A percentile compares a stretch with the other conserved stretches of the same genome.
Evolutionary conservation across 192 early-diverging fungal species (phyloP).

Genomic region (Diversispora epigaea): DNA sequence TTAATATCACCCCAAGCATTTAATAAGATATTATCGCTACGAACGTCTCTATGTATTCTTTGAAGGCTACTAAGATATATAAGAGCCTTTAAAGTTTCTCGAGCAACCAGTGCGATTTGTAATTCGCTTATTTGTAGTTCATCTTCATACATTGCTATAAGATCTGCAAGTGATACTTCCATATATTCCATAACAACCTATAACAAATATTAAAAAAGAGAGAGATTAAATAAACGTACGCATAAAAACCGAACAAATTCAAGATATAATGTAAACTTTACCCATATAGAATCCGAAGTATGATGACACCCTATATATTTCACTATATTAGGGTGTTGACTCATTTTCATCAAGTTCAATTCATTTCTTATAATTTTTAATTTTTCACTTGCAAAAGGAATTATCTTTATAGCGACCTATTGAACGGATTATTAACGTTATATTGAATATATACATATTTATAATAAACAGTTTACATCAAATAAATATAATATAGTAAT

Average conservation of each 20-base stretch:
- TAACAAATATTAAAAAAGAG: neutral
- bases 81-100: constrained; percentile 78
- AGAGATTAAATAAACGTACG: neutral
- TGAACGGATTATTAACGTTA: neutral
- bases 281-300: constrained; percentile 86
- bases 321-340: constrained; percentile 88
- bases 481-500: neutral
- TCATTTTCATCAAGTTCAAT: constrained; percentile 84
- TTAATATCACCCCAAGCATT: constrained; percentile 84
- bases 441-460: neutral
- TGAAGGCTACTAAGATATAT: constrained; percentile 69
- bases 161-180: constrained; percentile 97
- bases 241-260: neutral
- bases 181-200: constrained; percentile 94
- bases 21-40: constrained; percentile 87
- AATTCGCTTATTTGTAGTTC: constrained; percentile 68
- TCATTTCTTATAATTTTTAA: constrained; percentile 90
- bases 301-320: constrained; percentile 88
- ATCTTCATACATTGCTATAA: constrained; percentile 76
- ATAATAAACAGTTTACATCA: neutral
- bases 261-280: neutral
- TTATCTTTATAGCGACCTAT: constrained; percentile 89
- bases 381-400: constrained; percentile 82
- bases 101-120: constrained; percentile 89
- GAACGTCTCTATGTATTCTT: constrained; percentile 91